These are phyloP conservation scores for Penicillium atrosanguineum DNA, from an alignment of 495 filamentous ascomycete genomes.

Conservation along the genomic window DNA sequence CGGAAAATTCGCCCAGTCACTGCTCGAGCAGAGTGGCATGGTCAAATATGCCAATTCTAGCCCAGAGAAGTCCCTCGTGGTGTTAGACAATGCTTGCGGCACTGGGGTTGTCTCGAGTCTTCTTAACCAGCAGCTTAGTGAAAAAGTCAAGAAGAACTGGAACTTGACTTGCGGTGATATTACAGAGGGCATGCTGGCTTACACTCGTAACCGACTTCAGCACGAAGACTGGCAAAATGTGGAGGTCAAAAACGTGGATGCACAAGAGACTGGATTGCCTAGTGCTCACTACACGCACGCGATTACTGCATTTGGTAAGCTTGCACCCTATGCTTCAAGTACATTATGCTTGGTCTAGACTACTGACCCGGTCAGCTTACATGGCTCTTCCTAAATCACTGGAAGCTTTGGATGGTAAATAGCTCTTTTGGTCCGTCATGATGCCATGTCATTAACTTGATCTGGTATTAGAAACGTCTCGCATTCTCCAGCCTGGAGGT, in stretches of 20 bases:
- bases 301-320: slow-evolving; percentile 36
- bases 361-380: slow-evolving; percentile 17
- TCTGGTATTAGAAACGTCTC: slow-evolving; percentile 26
- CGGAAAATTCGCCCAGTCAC: slow-evolving; percentile 24
- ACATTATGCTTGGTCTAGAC: background rate
- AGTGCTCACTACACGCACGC: slow-evolving; percentile 31
- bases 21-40: slow-evolving; percentile 32
- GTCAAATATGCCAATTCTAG: slow-evolving; percentile 14
- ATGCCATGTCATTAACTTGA: background rate
- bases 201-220: slow-evolving; percentile 22
- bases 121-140: slow-evolving; percentile 25
- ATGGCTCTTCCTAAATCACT: slow-evolving; percentile 24
- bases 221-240: slow-evolving; percentile 33
- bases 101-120: slow-evolving; percentile 36
- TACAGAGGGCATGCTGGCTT: slow-evolving; percentile 31
- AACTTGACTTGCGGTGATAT: slow-evolving; percentile 39
- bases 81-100: slow-evolving; percentile 45
- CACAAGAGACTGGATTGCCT: slow-evolving; percentile 29
- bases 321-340: background rate
- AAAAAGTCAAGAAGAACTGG: slow-evolving; percentile 18
- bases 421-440: background rate
- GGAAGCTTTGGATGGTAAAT: slow-evolving; percentile 33
- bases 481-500: slow-evolving; percentile 38
- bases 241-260: slow-evolving; percentile 31
- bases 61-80: slow-evolving; percentile 20